Conservation (phyloP, 148 eudicot genomes). For the Polygonum aviculare region DNA sequence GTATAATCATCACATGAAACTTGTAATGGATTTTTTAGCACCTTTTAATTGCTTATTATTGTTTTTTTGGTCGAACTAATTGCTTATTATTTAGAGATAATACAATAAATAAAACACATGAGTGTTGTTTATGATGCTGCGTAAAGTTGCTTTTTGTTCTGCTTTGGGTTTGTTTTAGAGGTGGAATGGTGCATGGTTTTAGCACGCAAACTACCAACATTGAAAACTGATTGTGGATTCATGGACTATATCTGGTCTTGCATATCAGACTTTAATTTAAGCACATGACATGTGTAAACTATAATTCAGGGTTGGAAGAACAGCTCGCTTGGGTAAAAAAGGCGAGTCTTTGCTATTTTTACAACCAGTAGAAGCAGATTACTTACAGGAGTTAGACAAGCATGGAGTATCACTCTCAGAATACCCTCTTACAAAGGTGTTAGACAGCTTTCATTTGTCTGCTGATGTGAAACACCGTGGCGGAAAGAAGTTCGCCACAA, state of each 20-base stretch:
- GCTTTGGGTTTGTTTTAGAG: not conserved
- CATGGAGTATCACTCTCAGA: constrained; percentile 67
- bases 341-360: constrained; percentile 87
- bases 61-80: not conserved
- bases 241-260: not conserved
- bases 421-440: constrained; percentile 66
- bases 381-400: constrained; percentile 68
- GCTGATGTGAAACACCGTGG: constrained; percentile 42
- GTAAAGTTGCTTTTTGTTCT: not conserved
- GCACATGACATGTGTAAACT: not conserved
- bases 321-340: constrained; percentile 91
- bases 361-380: constrained; percentile 78
- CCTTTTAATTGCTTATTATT: not conserved
- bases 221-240: not conserved
- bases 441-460: constrained; percentile 58
- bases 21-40: too few relatives aligned
- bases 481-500: constrained; percentile 42
- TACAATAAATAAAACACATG: not conserved
- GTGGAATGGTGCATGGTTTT: not conserved
- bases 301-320: constrained; percentile 86
- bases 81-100: not conserved
- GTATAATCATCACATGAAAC: not conserved
- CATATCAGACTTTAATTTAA: not conserved
- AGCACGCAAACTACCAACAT: not conserved
- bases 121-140: not conserved